Evolutionary conservation across 1,284 basidiomycete species (phyloP).

Genomic region (Boletus semigastroideus): DNA sequence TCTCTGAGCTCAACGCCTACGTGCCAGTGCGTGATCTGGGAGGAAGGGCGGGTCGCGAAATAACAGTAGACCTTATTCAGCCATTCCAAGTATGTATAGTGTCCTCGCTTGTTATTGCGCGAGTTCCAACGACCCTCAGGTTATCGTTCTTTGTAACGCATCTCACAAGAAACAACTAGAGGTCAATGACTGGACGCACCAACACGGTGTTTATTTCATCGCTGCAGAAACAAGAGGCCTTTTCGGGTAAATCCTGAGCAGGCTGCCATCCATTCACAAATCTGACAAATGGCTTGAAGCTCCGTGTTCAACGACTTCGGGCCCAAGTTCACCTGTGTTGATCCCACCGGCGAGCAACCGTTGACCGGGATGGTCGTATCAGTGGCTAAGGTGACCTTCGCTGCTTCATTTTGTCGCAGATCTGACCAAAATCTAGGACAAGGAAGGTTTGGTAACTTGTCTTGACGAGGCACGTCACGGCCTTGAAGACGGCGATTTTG

Average conservation of each 20-base stretch:
- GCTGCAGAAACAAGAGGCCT: constrained; percentile 91
- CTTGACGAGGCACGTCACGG: constrained; percentile 97
- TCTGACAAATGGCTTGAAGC: constrained; percentile 42
- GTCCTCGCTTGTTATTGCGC: neutral
- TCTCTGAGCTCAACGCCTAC: constrained; percentile 96
- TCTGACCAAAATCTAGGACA: constrained; percentile 49
- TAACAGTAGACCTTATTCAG: constrained; percentile 77
- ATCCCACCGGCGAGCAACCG: constrained; percentile 94
- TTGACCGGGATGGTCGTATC: constrained; percentile 95
- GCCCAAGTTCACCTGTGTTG: constrained; percentile 89
- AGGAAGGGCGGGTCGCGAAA: constrained; percentile 67
- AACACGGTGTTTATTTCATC: constrained; percentile 90
- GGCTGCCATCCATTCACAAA: neutral
- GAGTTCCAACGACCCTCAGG: constrained; percentile 47
- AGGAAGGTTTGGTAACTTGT: constrained; percentile 92
- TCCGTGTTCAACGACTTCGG: constrained; percentile 98
- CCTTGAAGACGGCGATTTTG: constrained; percentile 96
- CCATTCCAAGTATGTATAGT: constrained; percentile 79
- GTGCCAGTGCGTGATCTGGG: constrained; percentile 87
- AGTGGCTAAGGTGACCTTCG: constrained; percentile 64
- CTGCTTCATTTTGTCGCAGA: constrained; percentile 12
- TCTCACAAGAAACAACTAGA: constrained; percentile 84
- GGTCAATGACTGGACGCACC: constrained; percentile 93
- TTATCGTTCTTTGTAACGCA: constrained; percentile 85
- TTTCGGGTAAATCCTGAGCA: constrained; percentile 70